Base-by-base conservation (phyloP, 2,329 filamentous ascomycete genomes). In the Neofusicoccum kwambonambiense region DNA sequence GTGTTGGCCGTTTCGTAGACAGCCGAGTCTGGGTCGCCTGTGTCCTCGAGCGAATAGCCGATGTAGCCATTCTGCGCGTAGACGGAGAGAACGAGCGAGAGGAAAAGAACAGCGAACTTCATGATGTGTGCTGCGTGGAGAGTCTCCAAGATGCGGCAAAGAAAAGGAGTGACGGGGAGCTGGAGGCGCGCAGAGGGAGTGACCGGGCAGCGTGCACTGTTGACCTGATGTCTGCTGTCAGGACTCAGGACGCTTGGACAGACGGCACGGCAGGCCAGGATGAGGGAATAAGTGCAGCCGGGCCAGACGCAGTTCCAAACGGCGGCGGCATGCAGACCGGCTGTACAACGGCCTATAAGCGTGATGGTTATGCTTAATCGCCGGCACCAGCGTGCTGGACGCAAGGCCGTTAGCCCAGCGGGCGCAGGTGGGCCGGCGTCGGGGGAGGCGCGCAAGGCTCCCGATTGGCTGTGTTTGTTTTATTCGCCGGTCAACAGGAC, bases 1-100 rank as follows among this genome's bases (percentile, higher is more conserved):
- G 84, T 86, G 68, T 80, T 78, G 49, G 77, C 81, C 0, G 85
- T 87, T 68, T 84, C 83, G 74, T 87, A 87, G 50, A 81, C 73
- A 13, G 80, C 78, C 2, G 83, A 81, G 31, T 82, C 77, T 6
- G 81, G 80, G 69, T 86, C 82, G 57, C 82, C 82, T 39, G 80
- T 78, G 62, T 83, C 76, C 37, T 81, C 75, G 66, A 87, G 82
- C 54, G 80, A 78, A 74, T 87, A 87, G 58, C 84, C 85, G 15
- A 83, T 79, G 71, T 88, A 88, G 67, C 85, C 84, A 68, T 60
- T 75, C 74, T 31, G 72, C 68, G 64, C 74, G 66, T 64, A 77
- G 34, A 68, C 67, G 22, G 67, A 64, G 66, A 68, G 50, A 65
- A 67, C 13, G 68, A 60, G 62, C 69, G 66, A 68, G 70, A 69